Evolutionary conservation across 495 filamentous ascomycete genomes (phyloP).

Genomic region (Thermothielavioides terrestris): DNA sequence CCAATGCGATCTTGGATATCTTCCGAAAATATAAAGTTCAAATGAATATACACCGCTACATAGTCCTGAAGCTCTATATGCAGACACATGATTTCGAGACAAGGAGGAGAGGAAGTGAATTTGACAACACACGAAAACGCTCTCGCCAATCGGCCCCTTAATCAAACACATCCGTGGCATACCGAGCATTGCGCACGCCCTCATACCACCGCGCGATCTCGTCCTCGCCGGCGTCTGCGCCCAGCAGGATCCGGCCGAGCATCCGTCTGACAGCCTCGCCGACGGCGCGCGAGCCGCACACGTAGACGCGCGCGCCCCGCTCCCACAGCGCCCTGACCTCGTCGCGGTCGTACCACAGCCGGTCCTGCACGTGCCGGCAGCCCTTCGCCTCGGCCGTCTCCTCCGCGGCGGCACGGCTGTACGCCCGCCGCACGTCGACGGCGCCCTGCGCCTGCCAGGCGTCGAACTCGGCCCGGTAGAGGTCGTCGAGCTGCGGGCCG

Average conservation of each 20-base stretch:
- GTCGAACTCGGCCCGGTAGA: conserved; percentile 52
- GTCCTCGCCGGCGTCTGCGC: conserved; percentile 31
- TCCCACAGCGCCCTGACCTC: conserved; percentile 48
- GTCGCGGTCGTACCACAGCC: conserved; percentile 43
- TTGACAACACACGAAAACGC: background rate
- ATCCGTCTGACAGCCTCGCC: conserved; percentile 49
- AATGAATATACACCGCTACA: too few species aligned
- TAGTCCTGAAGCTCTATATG: too few species aligned
- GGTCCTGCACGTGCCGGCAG: conserved; percentile 54
- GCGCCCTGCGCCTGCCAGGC: conserved; percentile 51
- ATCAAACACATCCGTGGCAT: conserved; percentile 63
- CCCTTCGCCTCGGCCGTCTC: conserved; percentile 34
- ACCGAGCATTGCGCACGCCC: conserved; percentile 49
- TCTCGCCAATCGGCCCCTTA: conserved; percentile 18
- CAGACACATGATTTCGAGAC: background rate
- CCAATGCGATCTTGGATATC: too few species aligned
- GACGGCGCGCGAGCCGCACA: conserved; percentile 57
- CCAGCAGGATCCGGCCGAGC: conserved; percentile 37
- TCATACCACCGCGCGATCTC: conserved; percentile 44
- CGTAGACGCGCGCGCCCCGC: conserved; percentile 52
- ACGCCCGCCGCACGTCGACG: conserved; percentile 51
- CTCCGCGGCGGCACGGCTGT: conserved; percentile 29
- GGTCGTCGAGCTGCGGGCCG: conserved; percentile 45
- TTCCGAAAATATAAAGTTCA: too few species aligned
- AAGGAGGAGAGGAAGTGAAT: too few species aligned